Conservation (phyloP, 371 early-diverging fungal genomes). For the Mucor lusitanicus region DNA sequence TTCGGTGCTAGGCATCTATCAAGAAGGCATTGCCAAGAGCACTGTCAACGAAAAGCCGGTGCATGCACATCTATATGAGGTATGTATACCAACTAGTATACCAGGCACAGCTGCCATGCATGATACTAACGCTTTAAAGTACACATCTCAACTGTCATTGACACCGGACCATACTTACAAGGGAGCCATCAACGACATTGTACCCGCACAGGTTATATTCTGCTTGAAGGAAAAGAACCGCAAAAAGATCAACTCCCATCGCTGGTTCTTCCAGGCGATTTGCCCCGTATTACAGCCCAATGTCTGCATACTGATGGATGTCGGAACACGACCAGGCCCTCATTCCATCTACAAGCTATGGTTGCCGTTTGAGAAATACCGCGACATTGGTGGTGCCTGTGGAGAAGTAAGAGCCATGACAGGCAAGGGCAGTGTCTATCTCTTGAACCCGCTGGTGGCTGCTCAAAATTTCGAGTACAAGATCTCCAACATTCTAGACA, state of each 20-base stretch:
- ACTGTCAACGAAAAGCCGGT: conserved; percentile 60
- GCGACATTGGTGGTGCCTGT: conserved; percentile 87
- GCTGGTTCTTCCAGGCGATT: conserved; percentile 97
- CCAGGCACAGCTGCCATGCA: too few relatives aligned
- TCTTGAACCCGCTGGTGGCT: conserved; percentile 83
- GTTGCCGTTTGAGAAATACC: conserved; percentile 86
- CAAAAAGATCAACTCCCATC: conserved; percentile 92
- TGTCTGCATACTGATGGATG: conserved; percentile 89
- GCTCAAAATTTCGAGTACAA: conserved; percentile 94
- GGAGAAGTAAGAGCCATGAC: conserved; percentile 92
- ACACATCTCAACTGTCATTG: conserved; percentile 84
- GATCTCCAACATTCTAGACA: conserved; percentile 91
- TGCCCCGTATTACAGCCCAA: conserved; percentile 84
- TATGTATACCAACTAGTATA: neutral
- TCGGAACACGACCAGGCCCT: conserved; percentile 87
- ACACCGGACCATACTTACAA: conserved; percentile 67
- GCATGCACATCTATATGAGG: conserved; percentile 85
- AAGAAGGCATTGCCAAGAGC: conserved; percentile 85
- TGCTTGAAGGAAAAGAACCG: conserved; percentile 89
- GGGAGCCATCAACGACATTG: conserved; percentile 71
- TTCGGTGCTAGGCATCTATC: conserved; percentile 87
- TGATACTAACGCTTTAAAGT: conserved; percentile 28
- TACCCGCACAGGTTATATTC: conserved; percentile 90
- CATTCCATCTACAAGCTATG: conserved; percentile 88
- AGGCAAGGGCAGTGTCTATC: conserved; percentile 64